These are phyloP conservation scores for Ophiocordyceps camponoti-saundersi DNA, from an alignment of 2,329 filamentous ascomycete species.

Conservation along the genomic window DNA sequence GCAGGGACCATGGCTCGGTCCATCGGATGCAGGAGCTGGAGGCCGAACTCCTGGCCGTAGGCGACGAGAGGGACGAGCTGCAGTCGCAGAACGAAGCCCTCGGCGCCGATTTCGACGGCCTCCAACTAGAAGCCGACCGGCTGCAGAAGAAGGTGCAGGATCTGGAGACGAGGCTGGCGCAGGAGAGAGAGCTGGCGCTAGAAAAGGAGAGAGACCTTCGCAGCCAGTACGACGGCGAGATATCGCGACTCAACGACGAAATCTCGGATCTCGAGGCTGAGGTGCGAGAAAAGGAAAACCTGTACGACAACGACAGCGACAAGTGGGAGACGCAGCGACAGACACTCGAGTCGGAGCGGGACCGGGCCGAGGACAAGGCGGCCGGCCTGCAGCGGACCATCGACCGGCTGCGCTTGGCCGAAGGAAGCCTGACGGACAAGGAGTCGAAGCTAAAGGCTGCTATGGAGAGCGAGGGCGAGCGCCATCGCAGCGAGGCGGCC, in stretches of 20 bases:
- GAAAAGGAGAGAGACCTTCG: conserved; percentile 43
- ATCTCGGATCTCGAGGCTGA: conserved; percentile 46
- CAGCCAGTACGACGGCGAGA: conserved; percentile 24
- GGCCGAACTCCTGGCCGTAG: conserved; percentile 39
- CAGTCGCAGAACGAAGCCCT: conserved; percentile 53
- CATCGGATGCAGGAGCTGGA: conserved; percentile 35
- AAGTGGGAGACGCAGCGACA: conserved; percentile 52
- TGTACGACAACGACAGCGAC: conserved; percentile 54
- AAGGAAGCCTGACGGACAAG: conserved; percentile 50
- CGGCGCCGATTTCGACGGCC: conserved; percentile 44
- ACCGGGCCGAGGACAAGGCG: conserved; percentile 50
- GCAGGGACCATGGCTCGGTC: conserved; percentile 22
- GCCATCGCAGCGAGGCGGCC: conserved; percentile 55
- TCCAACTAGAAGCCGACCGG: conserved; percentile 45
- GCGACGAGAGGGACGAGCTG: conserved; percentile 51
- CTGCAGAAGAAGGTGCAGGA: conserved; percentile 28
- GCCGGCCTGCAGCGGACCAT: conserved; percentile 53
- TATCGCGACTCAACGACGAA: conserved; percentile 36
- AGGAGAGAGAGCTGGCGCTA: conserved; percentile 39
- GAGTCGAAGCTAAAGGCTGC: conserved; percentile 51
- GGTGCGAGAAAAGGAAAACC: conserved; percentile 51
- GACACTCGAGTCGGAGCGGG: conserved; percentile 46
- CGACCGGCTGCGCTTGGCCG: conserved; percentile 49
- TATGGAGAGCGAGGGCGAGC: conserved; percentile 52
- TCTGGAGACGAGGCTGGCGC: conserved; percentile 28